Evolutionary conservation across 495 filamentous ascomycete genomes (phyloP).

Genomic region (Daldinia vernicosa): DNA sequence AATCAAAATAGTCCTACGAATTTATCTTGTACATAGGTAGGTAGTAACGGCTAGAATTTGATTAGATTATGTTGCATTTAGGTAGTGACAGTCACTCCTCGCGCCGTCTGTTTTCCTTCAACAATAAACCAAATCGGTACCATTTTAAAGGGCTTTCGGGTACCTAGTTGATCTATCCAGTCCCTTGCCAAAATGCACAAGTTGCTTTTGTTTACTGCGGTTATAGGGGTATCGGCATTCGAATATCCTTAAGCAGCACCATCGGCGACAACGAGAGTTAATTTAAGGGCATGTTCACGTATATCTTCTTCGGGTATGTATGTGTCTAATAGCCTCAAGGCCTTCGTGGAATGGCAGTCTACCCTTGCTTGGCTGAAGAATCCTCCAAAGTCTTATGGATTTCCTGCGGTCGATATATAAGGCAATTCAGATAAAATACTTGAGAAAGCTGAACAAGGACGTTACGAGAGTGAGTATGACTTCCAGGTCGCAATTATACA

Average conservation of each 20-base stretch:
- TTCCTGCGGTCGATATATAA: slow-evolving; percentile 52
- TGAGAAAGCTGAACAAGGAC: slow-evolving; percentile 35
- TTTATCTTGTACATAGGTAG: not conserved
- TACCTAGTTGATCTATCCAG: slow-evolving; percentile 27
- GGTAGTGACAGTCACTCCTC: not conserved
- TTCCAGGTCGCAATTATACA: slow-evolving; percentile 57
- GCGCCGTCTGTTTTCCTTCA: not conserved
- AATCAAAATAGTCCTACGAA: not conserved
- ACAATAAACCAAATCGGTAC: not conserved
- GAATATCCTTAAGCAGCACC: slow-evolving; percentile 36
- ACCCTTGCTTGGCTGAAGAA: slow-evolving; percentile 56
- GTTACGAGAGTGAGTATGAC: slow-evolving; percentile 60
- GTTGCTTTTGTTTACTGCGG: slow-evolving; percentile 1
- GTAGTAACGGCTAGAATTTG: not conserved
- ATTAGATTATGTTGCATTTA: not conserved
- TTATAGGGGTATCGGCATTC: slow-evolving; percentile 31
- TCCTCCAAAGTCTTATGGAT: slow-evolving; percentile 52
- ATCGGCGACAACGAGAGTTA: not conserved
- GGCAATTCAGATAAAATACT: slow-evolving; percentile 51
- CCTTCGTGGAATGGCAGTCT: slow-evolving; percentile 50
- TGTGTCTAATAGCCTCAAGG: slow-evolving; percentile 40
- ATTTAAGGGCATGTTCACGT: slow-evolving; percentile 39
- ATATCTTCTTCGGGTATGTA: slow-evolving; percentile 33
- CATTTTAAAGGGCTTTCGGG: not conserved
- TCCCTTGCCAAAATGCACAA: slow-evolving; percentile 15